Evolutionary conservation across 2,329 filamentous ascomycete genomes (phyloP).

Genomic region (Pseudodiploospora longispora): DNA sequence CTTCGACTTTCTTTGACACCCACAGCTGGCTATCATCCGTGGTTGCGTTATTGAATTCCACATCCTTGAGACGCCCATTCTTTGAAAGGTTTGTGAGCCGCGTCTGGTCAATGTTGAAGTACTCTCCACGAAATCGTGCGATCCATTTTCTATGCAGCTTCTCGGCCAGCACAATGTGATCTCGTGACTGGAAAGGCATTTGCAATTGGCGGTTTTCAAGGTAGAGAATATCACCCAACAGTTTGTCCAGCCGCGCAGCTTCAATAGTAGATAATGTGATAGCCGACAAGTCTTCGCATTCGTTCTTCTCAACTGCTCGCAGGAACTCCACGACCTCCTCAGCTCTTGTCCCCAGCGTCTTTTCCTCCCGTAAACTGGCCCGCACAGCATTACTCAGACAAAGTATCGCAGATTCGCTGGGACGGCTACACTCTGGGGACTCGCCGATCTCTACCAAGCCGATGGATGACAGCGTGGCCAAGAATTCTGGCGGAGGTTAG

Average conservation of each 20-base stretch:
- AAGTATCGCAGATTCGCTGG: constrained; percentile 18
- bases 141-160: constrained; percentile 35
- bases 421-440: background rate
- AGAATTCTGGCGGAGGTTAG: constrained; percentile 1
- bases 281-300: constrained; percentile 22
- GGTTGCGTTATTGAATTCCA: constrained; percentile 28
- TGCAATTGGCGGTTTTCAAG: constrained; percentile 19
- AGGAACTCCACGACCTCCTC: constrained; percentile 33
- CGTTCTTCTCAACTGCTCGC: constrained; percentile 29
- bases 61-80: constrained; percentile 31
- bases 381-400: constrained; percentile 36
- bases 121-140: constrained; percentile 34
- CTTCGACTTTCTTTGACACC: constrained; percentile 25
- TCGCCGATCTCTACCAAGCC: background rate
- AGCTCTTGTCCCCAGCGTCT: constrained; percentile 22
- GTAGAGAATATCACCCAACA: constrained; percentile 33
- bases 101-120: constrained; percentile 37
- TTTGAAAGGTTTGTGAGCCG: constrained; percentile 28
- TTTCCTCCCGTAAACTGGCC: constrained; percentile 22
- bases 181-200: constrained; percentile 21
- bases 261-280: constrained; percentile 33
- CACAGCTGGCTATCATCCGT: constrained; percentile 25
- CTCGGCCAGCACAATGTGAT: constrained; percentile 28
- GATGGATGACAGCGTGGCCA: background rate
- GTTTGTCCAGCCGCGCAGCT: constrained; percentile 33